Percentiles rank a stretch among this genome's conserved stretches.
phyloP scores from a whole-genome alignment of 805 yeast genomes.

The Ogataea nakhonphanomensis region DNA sequence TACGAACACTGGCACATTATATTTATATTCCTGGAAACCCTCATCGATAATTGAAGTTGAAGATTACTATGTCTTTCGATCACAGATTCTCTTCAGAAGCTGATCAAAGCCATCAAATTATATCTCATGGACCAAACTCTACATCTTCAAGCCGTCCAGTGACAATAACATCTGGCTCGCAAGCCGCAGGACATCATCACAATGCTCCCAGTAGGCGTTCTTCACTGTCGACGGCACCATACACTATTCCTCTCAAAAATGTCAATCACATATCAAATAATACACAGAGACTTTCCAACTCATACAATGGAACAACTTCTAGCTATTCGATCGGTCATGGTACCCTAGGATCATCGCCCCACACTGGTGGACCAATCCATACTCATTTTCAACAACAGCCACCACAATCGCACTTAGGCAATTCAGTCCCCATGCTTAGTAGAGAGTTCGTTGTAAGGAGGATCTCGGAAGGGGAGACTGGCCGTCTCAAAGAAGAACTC shows the following conservation, averaged over 20 bases:
- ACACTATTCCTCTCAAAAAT: constrained; percentile 33
- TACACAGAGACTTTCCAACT: constrained; percentile 12
- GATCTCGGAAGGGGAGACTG: constrained; percentile 82
- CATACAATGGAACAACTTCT: constrained; percentile 8
- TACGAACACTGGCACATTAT: not conserved
- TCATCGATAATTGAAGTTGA: not conserved
- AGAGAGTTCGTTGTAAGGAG: constrained; percentile 78
- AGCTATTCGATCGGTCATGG: constrained; percentile 14
- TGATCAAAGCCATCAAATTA: constrained; percentile 6
- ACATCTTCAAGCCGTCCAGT: not conserved
- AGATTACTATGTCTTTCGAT: constrained; percentile 13
- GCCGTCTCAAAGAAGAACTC: constrained; percentile 77
- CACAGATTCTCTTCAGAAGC: constrained; percentile 10
- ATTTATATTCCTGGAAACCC: not conserved
- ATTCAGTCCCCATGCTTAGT: constrained; percentile 36
- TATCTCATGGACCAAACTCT: not conserved
- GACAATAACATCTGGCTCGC: constrained; percentile 1
- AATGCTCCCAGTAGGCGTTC: constrained; percentile 32
- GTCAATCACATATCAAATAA: constrained; percentile 2
- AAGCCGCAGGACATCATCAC: constrained; percentile 14
- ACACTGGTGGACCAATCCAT: constrained; percentile 27
- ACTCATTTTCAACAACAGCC: constrained; percentile 19
- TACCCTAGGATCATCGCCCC: constrained; percentile 12
- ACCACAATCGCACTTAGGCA: constrained; percentile 28
- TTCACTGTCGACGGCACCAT: constrained; percentile 36